These are phyloP conservation scores for Penicillium ucsense DNA, from an alignment of 495 filamentous ascomycete species.

Conservation along the genomic window DNA sequence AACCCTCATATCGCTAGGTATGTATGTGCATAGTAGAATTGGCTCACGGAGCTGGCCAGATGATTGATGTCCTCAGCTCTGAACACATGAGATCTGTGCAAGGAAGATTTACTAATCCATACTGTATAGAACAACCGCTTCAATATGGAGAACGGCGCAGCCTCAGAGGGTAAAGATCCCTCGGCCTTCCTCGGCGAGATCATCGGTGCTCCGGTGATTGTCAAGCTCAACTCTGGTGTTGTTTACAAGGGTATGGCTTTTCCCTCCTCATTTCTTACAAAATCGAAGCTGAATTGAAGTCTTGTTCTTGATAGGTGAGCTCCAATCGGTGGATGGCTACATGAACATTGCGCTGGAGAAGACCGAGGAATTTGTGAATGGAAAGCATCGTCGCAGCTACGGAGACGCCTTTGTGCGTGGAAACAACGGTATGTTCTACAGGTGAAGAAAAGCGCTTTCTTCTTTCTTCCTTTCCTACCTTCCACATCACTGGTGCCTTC, in stretches of 20 bases:
- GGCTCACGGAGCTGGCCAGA: too few species aligned
- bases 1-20: not conserved
- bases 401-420: conserved; percentile 95
- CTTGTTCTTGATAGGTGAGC: conserved; percentile 49
- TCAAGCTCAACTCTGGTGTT: conserved; percentile 92
- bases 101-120: too few species aligned
- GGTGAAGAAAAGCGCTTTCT: not conserved
- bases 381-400: conserved; percentile 67
- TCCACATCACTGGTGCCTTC: too few species aligned
- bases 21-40: not conserved
- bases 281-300: too few species aligned
- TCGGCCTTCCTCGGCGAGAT: conserved; percentile 86
- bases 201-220: conserved; percentile 81
- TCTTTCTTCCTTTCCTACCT: too few species aligned
- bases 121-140: not conserved
- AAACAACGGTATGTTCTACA: conserved; percentile 66
- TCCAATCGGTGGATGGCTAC: conserved; percentile 96
- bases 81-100: too few species aligned
- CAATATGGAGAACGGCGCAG: conserved; percentile 64
- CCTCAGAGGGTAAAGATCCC: conserved; percentile 70
- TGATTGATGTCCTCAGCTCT: too few species aligned
- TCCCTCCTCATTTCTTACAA: too few species aligned
- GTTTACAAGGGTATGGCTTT: conserved; percentile 75
- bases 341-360: conserved; percentile 99
- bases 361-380: conserved; percentile 83